Percentiles rank a stretch among this genome's conserved stretches.
Evolutionary conservation across 192 early-diverging fungal genomes (phyloP).

Genomic region (Gamsiella multidivaricata): DNA sequence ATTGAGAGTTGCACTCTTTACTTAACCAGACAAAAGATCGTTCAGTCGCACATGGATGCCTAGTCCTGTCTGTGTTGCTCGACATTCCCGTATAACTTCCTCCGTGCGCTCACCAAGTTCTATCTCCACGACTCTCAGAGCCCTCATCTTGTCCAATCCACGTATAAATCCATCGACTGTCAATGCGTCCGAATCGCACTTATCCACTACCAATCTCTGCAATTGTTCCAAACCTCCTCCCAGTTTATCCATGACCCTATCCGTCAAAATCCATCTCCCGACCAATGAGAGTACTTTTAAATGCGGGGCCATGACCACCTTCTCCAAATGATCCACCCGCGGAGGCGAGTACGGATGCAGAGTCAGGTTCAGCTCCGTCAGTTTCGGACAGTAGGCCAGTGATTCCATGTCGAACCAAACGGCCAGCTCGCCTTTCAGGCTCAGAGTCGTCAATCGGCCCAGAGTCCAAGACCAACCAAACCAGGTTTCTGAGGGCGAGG

Average conservation of each 20-base stretch:
- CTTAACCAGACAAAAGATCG: no score
- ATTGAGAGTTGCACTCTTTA: no score
- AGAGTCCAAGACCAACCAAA: conserved; percentile 45
- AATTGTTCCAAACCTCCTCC: neutral
- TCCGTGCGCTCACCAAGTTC: conserved; percentile 6
- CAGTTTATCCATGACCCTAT: conserved; percentile 1
- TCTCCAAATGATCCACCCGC: conserved; percentile 12
- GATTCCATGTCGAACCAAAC: conserved; percentile 40
- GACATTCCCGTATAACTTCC: neutral
- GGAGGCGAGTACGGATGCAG: conserved; percentile 42
- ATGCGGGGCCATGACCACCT: conserved; percentile 7
- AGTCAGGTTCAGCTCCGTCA: conserved; percentile 26
- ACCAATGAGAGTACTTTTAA: conserved; percentile 11
- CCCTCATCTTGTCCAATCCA: conserved; percentile 26
- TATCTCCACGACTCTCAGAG: neutral
- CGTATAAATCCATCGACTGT: neutral
- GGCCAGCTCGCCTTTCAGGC: conserved; percentile 32
- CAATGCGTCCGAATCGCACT: conserved; percentile 26
- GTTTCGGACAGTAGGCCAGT: conserved; percentile 14
- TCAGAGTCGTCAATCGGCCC: conserved; percentile 3
- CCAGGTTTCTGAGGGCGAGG: conserved; percentile 1
- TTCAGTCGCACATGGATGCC: neutral
- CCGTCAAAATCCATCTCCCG: conserved; percentile 30
- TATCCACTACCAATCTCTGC: neutral
- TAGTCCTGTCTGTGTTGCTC: neutral